Base-by-base conservation (phyloP, 1,139 yeast genomes). In the Suhomyces yuchorum region DNA sequence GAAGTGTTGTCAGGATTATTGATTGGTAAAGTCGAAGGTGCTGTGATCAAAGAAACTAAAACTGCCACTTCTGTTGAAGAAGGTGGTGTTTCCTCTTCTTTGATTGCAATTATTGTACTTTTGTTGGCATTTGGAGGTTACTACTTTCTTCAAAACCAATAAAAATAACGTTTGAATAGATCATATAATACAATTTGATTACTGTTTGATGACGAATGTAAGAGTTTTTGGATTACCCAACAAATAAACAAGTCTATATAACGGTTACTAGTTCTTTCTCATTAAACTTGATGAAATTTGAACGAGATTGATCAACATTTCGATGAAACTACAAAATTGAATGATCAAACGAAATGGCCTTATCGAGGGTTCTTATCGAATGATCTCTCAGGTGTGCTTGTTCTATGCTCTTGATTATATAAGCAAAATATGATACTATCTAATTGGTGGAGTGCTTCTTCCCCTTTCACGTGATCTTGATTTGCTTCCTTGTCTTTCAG, bases 1-100 rank as follows among this genome's bases (percentile, higher is more conserved):
- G 95, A 86, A 58, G 78, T 87, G 55, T 77, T 95, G 61, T 76
- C 73, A 42, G 81, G 80, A 40, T 73, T 91, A 61, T 76, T 80
- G 59, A 77, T 92, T 53, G 99, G 99, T 44, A 70, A 61, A 48
- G 69, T 75, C 46, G 75, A 75, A 58, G 80, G 80, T 38, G 79
- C 75, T 45, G 73, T 68, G 37, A 57, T 65, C 37, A 66, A 64
- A 52, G 68, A 69, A 49, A 57, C 62, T 46, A 60, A 61, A 28
- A 51, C 54, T 30, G 57, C 60, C 20, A 57, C 60, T 36, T 47
- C 61, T 36, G 55, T 59, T 40, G 55, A 61, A 8, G 68, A 67
- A 37, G 60, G 68, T 15, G 66, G 68, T 36, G 50, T 62, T 38
- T 57, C 71, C 4, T 54, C 65, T 30, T 74, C 73, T 24, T 60